These are phyloP conservation scores for Fusarium devonianum DNA, from an alignment of 2,329 filamentous ascomycete genomes.

Conservation along the genomic window DNA sequence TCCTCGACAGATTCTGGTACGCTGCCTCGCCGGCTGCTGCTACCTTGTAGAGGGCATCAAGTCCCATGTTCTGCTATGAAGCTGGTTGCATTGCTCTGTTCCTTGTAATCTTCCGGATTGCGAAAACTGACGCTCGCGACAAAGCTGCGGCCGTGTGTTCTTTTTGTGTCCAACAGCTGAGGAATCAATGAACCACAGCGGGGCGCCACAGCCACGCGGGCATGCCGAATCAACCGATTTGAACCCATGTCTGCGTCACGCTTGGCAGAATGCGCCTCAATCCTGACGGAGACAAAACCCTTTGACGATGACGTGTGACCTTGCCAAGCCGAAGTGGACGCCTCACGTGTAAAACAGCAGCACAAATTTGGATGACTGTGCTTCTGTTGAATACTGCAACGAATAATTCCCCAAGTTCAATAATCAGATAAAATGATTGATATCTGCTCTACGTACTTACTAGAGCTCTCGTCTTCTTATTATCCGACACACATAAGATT, in stretches of 20 bases:
- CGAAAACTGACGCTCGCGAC: not conserved
- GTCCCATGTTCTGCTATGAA: slow-evolving; percentile 25
- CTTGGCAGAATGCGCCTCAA: slow-evolving; percentile 27
- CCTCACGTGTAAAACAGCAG: not conserved
- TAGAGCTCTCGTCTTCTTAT: too few species aligned
- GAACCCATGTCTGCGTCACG: slow-evolving; percentile 10
- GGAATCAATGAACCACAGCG: not conserved
- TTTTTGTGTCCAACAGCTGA: not conserved
- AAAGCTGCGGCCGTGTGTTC: not conserved
- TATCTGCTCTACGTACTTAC: too few species aligned
- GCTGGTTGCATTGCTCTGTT: not conserved
- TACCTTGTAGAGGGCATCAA: slow-evolving; percentile 29
- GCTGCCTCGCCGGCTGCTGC: slow-evolving; percentile 23
- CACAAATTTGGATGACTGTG: too few species aligned
- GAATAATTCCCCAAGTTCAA: too few species aligned
- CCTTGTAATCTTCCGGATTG: too few species aligned
- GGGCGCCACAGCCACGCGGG: slow-evolving; percentile 34
- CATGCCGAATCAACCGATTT: slow-evolving; percentile 8
- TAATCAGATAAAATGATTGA: too few species aligned
- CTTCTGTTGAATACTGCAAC: too few species aligned
- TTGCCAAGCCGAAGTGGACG: not conserved
- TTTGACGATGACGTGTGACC: slow-evolving; percentile 23
- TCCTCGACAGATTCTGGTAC: slow-evolving; percentile 28
- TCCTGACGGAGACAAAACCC: too few species aligned
- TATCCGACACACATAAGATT: too few species aligned